Evolutionary conservation across 257 asterid species (phyloP), one percentile per base, ranked within the genome.

Genomic region (Oldenlandia corymbosa): DNA sequence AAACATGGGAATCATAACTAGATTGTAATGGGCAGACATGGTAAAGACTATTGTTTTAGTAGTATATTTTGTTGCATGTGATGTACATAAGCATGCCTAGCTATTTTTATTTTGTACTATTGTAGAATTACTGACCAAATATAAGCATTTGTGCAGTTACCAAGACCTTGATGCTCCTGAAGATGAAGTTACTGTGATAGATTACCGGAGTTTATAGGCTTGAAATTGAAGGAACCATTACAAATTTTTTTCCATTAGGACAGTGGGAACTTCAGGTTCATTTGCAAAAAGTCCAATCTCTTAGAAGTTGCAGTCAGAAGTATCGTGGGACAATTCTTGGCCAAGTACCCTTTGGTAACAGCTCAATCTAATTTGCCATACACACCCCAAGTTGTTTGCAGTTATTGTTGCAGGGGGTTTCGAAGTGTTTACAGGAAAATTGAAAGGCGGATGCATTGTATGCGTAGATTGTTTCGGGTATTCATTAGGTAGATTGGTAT

Each of bases 81-180:
- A n/a, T n/a, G n/a, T n/a, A n/a, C n/a, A 23, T 41, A 18, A 34
- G 21, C 20, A 37, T 17, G 27, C 14, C 48, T 18, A 4, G 32
- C 23, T 12, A 34, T 31, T 23, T 20, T 50, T 63, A 5, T 17
- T 32, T 27, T 26, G 8, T 34, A 54, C 23, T 27, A 47, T 30
- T 27, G 45, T 9, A 42, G 17, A 16, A 39, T 28, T 56, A 49
- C 68, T 71, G 30, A 72, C 74, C 30, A 57, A 55, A 2, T 34
- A 47, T 39, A 46, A 28, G 62, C 51, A 47, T 69, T 56, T 43
- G 58, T 67, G 81, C 96, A 93, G 99, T 86, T 93, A 93, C 68
- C 89, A 87, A 73, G 99, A 90, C 73, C 88, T 93, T 74, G 99
- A 93, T 83, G 99, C 97, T 45, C 99, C 99, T 12, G 99, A 93